Evolutionary conservation across 2,329 filamentous ascomycete genomes (phyloP).

Genomic region (Penicillium sp.): DNA sequence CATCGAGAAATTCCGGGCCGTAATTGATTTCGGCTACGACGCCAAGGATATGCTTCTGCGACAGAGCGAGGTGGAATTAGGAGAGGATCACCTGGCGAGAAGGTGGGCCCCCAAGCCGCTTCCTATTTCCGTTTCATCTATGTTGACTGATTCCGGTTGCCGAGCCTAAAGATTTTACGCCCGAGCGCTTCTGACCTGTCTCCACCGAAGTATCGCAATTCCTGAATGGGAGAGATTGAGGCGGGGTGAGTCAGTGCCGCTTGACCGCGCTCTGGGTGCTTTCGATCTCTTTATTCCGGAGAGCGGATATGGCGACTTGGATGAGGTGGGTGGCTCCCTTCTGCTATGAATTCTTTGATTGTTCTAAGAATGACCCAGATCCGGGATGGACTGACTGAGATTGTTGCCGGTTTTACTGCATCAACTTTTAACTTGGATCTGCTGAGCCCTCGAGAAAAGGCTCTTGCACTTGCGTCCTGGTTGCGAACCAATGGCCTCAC

Average conservation of each 20-base stretch:
- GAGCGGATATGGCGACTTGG: slow-evolving; percentile 68
- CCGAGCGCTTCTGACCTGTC: slow-evolving; percentile 68
- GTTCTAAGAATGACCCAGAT: slow-evolving; percentile 49
- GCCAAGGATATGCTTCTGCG: slow-evolving; percentile 77
- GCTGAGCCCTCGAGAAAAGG: slow-evolving; percentile 64
- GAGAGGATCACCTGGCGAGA: slow-evolving; percentile 74
- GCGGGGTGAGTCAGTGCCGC: slow-evolving; percentile 51
- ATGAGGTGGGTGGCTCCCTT: slow-evolving; percentile 57
- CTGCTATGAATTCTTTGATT: not conserved
- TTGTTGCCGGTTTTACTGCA: slow-evolving; percentile 57
- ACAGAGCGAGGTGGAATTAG: slow-evolving; percentile 60
- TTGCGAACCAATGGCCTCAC: slow-evolving; percentile 66
- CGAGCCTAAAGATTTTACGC: slow-evolving; percentile 64
- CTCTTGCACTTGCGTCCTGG: slow-evolving; percentile 66
- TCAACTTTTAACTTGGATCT: slow-evolving; percentile 54
- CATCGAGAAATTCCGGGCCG: slow-evolving; percentile 65
- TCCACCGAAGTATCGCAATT: slow-evolving; percentile 77
- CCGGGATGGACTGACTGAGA: slow-evolving; percentile 60
- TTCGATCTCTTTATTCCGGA: slow-evolving; percentile 88
- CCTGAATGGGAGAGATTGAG: slow-evolving; percentile 67
- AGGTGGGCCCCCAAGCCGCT: slow-evolving; percentile 40
- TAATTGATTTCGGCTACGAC: slow-evolving; percentile 76
- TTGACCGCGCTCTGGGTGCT: slow-evolving; percentile 74
- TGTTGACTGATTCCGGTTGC: not conserved
- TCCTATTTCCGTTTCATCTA: slow-evolving; percentile 1